These are phyloP conservation scores for Candida vaughaniae DNA, from an alignment of 805 yeast species.

Conservation along the genomic window DNA sequence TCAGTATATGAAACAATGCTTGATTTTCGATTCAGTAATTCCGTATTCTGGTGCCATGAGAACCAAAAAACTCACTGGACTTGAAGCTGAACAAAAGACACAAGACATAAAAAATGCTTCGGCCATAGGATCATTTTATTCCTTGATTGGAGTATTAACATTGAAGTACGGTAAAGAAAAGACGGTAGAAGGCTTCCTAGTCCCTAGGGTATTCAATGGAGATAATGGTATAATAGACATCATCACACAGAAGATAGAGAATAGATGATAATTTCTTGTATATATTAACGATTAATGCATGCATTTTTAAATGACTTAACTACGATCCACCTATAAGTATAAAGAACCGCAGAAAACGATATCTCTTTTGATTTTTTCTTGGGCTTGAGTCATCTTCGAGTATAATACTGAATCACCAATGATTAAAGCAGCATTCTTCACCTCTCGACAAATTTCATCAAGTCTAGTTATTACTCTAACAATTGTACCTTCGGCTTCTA, in stretches of 20 bases:
- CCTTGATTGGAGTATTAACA: constrained; percentile 35
- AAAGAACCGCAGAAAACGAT: constrained; percentile 96
- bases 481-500: constrained; percentile 93
- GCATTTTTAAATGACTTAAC: not conserved
- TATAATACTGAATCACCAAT: constrained; percentile 92
- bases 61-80: constrained; percentile 1
- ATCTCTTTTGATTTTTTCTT: constrained; percentile 92
- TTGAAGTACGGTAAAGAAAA: constrained; percentile 25
- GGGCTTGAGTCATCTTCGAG: constrained; percentile 86
- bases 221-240: constrained; percentile 28
- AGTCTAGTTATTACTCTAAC: constrained; percentile 92
- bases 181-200: constrained; percentile 19
- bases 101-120: constrained; percentile 24
- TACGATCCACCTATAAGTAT: constrained; percentile 51
- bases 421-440: constrained; percentile 87
- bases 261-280: constrained; percentile 1
- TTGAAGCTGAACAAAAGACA: constrained; percentile 5
- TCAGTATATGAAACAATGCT: constrained; percentile 31
- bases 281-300: constrained; percentile 1
- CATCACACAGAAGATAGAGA: constrained; percentile 10
- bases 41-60: constrained; percentile 31
- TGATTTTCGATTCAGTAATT: constrained; percentile 25
- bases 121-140: constrained; percentile 35
- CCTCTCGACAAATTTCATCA: constrained; percentile 94
- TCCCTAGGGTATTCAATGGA: constrained; percentile 27